Base-by-base conservation (phyloP, 192 early-diverging fungal genomes). In the Chytriomyces sp. region DNA sequence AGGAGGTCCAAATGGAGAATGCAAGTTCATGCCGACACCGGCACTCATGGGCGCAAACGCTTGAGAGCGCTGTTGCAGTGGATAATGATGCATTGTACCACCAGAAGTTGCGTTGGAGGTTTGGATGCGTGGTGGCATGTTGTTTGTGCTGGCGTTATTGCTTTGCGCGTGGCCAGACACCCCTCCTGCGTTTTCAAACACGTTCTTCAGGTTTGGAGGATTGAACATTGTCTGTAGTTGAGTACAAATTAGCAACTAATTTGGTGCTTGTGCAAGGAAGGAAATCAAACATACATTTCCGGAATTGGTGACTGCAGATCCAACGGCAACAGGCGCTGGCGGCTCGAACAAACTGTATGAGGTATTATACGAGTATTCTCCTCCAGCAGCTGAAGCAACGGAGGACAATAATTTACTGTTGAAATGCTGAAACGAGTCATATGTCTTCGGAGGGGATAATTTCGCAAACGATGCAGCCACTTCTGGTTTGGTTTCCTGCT, bases 401-500 rank as follows among this genome's bases (percentile, higher is more conserved):
- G 84, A 75, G 53, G 85, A 83, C 20, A 90, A 45, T 1, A 87
- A 75, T 63, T 87, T 89, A 70, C 80, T 85, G 75, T 86, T 88
- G 72, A 92, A 88, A 50, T 89, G 87, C 50, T 87, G 81, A 70
- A 91, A 89, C 8, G 89, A 80, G 64, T 90, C 91, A 65, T 84
- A 87, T n/a, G 72, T 69, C 26, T 63, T 68, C 45, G 77, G 83
- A 7, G 81, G 79, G n/a, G 79, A 70, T 35, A 88, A 64, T 60
- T 85, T 88, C 7, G 82, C 81, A 80, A 84, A 88, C 62, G 75
- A 80, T 71, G 57, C 82, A 24, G 75, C 63, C 57, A 65, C 68
- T 53, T 61, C 50, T 26, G 50, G 45, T 9, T 23, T 61, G 13
- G 66, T 0, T 47, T 77, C 47, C 7, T 35, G 43, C n/a, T 77